Evolutionary conservation across 2,329 filamentous ascomycete genomes (phyloP).

Genomic region (Penicillium sp.): DNA sequence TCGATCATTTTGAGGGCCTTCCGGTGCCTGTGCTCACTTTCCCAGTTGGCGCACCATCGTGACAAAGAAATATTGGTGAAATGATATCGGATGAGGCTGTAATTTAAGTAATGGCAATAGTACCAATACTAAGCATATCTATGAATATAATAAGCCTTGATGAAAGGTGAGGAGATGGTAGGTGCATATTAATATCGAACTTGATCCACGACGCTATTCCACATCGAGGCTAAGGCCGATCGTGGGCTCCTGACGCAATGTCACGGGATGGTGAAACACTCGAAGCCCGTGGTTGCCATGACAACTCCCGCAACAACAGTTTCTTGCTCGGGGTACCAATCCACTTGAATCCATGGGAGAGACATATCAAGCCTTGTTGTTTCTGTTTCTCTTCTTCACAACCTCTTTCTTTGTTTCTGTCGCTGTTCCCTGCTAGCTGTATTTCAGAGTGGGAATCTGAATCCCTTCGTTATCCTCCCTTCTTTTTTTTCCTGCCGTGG

Average conservation of each 20-base stretch:
- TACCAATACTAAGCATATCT: no score
- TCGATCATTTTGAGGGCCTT: no score
- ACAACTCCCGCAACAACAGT: conserved; percentile 36
- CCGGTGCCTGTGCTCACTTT: no score
- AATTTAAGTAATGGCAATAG: no score
- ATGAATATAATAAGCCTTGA: no score
- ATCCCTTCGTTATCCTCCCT: conserved; percentile 26
- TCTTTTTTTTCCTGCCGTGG: conserved; percentile 8
- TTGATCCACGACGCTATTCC: conserved; percentile 8
- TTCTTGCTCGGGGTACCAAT: conserved; percentile 29
- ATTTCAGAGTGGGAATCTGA: conserved; percentile 8
- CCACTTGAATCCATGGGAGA: conserved; percentile 27
- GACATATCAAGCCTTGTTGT: conserved; percentile 24
- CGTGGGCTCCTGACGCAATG: conserved; percentile 6
- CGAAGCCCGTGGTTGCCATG: conserved; percentile 31
- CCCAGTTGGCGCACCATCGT: no score
- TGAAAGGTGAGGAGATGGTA: neutral
- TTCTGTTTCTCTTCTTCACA: conserved; percentile 13
- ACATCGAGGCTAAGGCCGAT: conserved; percentile 17
- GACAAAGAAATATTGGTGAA: no score
- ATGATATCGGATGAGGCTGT: no score
- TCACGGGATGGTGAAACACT: conserved; percentile 16
- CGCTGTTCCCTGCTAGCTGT: conserved; percentile 10
- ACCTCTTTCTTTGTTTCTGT: conserved; percentile 12
- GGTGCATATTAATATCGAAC: conserved; percentile 5